phyloP scores from a whole-genome alignment of 768 basidiomycete genomes.

The Rhizopogon vinicolor region DNA sequence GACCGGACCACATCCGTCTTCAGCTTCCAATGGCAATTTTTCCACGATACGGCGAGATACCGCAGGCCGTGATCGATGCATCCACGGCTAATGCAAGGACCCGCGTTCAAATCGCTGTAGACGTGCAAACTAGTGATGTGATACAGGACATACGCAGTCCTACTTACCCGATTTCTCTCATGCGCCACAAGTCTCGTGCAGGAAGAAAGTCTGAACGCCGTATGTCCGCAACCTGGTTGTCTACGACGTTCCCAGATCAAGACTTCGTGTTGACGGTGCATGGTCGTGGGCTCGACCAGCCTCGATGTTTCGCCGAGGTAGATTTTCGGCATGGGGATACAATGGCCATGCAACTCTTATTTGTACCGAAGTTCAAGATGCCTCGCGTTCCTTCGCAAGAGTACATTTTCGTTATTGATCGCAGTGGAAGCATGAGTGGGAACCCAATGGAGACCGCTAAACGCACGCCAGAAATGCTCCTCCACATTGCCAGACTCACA shows the following conservation, averaged over 20 bases:
- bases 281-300: conserved; percentile 45
- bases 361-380: conserved; percentile 49
- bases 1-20: conserved; percentile 45
- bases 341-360: conserved; percentile 46
- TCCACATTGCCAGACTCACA: conserved; percentile 39
- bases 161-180: conserved; percentile 35
- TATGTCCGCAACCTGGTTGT: conserved; percentile 34
- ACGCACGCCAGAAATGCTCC: conserved; percentile 38
- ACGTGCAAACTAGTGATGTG: conserved; percentile 45
- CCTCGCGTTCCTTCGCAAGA: conserved; percentile 43
- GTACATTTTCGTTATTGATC: conserved; percentile 57
- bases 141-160: conserved; percentile 40
- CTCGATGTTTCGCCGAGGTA: conserved; percentile 53
- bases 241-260: conserved; percentile 35
- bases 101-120: conserved; percentile 34
- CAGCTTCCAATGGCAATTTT: conserved; percentile 49
- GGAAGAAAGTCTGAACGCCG: conserved; percentile 36
- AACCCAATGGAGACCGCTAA: conserved; percentile 43
- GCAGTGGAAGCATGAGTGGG: conserved; percentile 49
- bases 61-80: conserved; percentile 31
- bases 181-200: conserved; percentile 29
- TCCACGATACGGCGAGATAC: conserved; percentile 46
- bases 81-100: conserved; percentile 26
- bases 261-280: conserved; percentile 51
- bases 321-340: conserved; percentile 23